These are phyloP conservation scores for Microsporum ferrugineum DNA, from an alignment of 2,329 filamentous ascomycete species.

Conservation along the genomic window DNA sequence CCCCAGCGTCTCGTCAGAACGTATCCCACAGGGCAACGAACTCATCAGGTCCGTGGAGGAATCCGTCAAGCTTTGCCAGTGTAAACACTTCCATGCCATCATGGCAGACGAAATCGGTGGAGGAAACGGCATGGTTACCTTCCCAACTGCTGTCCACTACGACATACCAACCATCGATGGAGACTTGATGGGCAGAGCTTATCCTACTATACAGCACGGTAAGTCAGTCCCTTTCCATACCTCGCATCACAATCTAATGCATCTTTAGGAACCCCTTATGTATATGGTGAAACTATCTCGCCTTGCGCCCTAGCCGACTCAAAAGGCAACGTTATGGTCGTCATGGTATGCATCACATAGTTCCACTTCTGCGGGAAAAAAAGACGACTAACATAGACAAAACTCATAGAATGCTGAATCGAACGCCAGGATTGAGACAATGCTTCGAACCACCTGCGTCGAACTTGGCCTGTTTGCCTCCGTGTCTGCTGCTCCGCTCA, in stretches of 20 bases:
- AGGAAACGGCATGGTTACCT: slow-evolving; percentile 30
- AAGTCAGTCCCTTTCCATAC: background rate
- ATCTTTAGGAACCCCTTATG: slow-evolving; percentile 30
- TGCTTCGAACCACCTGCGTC: slow-evolving; percentile 17
- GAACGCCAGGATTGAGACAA: slow-evolving; percentile 16
- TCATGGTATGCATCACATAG: slow-evolving; percentile 9
- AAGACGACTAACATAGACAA: background rate
- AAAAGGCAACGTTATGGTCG: slow-evolving; percentile 29
- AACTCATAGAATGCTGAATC: background rate
- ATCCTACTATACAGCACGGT: slow-evolving; percentile 12
- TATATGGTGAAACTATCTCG: slow-evolving; percentile 31
- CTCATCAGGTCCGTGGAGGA: slow-evolving; percentile 31
- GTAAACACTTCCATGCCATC: slow-evolving; percentile 31
- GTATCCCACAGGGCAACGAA: slow-evolving; percentile 19
- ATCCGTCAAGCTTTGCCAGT: slow-evolving; percentile 16
- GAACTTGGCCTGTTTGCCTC: slow-evolving; percentile 18
- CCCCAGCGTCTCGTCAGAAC: slow-evolving; percentile 22
- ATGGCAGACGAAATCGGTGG: slow-evolving; percentile 26
- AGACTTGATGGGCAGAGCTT: slow-evolving; percentile 34
- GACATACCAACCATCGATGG: slow-evolving; percentile 34
- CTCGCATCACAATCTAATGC: background rate
- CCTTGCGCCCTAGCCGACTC: slow-evolving; percentile 31
- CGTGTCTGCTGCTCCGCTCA: slow-evolving; percentile 15
- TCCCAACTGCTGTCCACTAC: slow-evolving; percentile 35
- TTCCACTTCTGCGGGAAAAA: background rate